phyloP scores from a whole-genome alignment of 2,329 filamentous ascomycete species.

The Dissoconium aciculare region DNA sequence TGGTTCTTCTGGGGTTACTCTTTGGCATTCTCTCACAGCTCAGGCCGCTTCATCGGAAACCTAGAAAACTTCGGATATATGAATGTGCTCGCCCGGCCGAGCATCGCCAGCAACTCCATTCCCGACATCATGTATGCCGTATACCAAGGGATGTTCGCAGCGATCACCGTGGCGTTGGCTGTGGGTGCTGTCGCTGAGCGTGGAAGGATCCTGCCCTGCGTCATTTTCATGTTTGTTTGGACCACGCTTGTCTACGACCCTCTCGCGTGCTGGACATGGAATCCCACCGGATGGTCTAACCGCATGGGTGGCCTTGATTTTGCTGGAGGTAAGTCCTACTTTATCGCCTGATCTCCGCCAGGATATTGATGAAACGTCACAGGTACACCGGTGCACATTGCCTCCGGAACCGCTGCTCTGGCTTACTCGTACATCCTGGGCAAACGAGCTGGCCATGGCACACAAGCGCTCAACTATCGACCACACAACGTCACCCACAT shows the following conservation, averaged over 20 bases:
- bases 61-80: conserved; percentile 66
- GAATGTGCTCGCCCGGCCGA: conserved; percentile 59
- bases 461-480: conserved; percentile 77
- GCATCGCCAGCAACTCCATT: conserved; percentile 55
- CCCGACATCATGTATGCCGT: conserved; percentile 75
- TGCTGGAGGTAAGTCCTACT: too few relatives aligned
- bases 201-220: conserved; percentile 72
- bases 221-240: conserved; percentile 91
- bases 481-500: conserved; percentile 90
- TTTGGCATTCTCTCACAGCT: conserved; percentile 63
- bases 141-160: conserved; percentile 79
- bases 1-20: conserved; percentile 97
- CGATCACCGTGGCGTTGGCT: conserved; percentile 72
- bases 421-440: conserved; percentile 87
- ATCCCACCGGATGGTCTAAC: conserved; percentile 64
- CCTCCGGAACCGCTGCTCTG: conserved; percentile 69
- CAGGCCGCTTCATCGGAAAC: conserved; percentile 56
- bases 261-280: conserved; percentile 94
- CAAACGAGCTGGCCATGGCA: conserved; percentile 70
- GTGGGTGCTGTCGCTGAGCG: conserved; percentile 76
- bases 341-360: too few relatives aligned
- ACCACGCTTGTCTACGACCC: conserved; percentile 80
- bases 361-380: too few relatives aligned
- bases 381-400: conserved; percentile 79
- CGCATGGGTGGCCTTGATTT: conserved; percentile 73